Evolutionary conservation across 768 basidiomycete genomes (phyloP), one percentile per base, ranked within the genome.

Genomic region (Amanita rubescens): DNA sequence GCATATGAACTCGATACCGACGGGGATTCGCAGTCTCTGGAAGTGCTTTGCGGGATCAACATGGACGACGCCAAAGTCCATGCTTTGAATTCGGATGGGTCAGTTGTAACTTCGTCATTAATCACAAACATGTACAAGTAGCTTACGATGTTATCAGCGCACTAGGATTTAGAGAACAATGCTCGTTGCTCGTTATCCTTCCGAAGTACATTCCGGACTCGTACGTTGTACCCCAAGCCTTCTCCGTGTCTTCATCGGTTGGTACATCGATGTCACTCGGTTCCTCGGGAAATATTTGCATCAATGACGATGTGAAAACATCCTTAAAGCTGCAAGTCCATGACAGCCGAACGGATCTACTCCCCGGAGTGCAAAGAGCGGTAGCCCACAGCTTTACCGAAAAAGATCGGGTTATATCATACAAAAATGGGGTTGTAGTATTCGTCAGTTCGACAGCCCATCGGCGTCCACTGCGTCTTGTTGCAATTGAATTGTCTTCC

Each of bases 11-110:
- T 53, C 14, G 34, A 53, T 9, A 33, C 44, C 24, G 24, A 30
- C 37, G 52, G 42, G 34, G 10, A 32, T 35, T 37, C 42, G 15
- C 34, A 17, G 5, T 33, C 33, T 53, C 25, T 53, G 17, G 43
- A 45, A 32, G 33, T 46, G 15, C 43, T 53, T 22, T 8, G 33
- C n/a, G 52, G 42, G 24, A 45, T 45, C 32, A 24, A 44, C 6
- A 20, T 22, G 38, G 43, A 37, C 14, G 24, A n/a, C 9, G 32
- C 22, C 27, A 45, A 19, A 14, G 32, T 53, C 37, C 35, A 44
- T 45, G 42, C 44, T 46, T 17, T 53, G 9, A 20, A 46, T 43
- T 17, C 44, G 32, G 34, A 53, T 53, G 52, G 52, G 52, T 53
- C 34, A 33, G 51, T 44, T 43, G 25, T 11, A 30, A 15, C 34